Conservation (phyloP, 1,284 basidiomycete species). For the Sporisorium sorghi region DNA sequence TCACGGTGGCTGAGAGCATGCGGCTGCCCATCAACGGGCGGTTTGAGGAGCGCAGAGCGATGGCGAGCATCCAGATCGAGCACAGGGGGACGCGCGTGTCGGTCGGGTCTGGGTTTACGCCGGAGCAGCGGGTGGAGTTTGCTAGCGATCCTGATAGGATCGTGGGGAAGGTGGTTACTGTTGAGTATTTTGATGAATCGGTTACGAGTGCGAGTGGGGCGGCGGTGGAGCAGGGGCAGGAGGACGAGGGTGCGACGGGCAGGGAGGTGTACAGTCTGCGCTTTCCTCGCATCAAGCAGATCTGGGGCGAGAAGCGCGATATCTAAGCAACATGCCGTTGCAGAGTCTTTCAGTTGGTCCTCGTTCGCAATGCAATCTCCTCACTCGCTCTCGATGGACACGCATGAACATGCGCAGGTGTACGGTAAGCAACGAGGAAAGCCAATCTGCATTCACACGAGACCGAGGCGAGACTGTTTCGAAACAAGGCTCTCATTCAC, state of each 20-base stretch:
- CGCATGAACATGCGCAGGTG: not conserved
- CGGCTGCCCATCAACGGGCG: conserved; percentile 48
- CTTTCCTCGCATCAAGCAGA: conserved; percentile 58
- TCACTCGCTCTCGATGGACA: not conserved
- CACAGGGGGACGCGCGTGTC: conserved; percentile 47
- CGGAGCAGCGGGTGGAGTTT: conserved; percentile 46
- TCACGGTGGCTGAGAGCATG: conserved; percentile 49
- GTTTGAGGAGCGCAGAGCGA: conserved; percentile 39
- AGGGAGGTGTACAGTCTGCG: conserved; percentile 45
- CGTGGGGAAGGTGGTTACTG: conserved; percentile 54
- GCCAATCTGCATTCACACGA: conserved; percentile 21
- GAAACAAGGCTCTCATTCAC: no score
- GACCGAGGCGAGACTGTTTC: not conserved
- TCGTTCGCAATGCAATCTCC: conserved; percentile 3
- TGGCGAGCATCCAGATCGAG: conserved; percentile 47
- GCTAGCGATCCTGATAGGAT: conserved; percentile 45
- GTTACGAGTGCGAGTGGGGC: conserved; percentile 6
- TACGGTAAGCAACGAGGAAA: conserved; percentile 21
- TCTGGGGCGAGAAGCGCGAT: conserved; percentile 44
- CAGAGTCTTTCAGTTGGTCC: not conserved
- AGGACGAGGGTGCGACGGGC: conserved; percentile 4
- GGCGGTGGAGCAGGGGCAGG: not conserved
- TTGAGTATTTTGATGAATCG: conserved; percentile 52
- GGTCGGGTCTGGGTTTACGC: conserved; percentile 56
- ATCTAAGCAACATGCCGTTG: conserved; percentile 18